Conservation (phyloP, 345 rosid genomes). For the Eucalyptus dawsonii region DNA sequence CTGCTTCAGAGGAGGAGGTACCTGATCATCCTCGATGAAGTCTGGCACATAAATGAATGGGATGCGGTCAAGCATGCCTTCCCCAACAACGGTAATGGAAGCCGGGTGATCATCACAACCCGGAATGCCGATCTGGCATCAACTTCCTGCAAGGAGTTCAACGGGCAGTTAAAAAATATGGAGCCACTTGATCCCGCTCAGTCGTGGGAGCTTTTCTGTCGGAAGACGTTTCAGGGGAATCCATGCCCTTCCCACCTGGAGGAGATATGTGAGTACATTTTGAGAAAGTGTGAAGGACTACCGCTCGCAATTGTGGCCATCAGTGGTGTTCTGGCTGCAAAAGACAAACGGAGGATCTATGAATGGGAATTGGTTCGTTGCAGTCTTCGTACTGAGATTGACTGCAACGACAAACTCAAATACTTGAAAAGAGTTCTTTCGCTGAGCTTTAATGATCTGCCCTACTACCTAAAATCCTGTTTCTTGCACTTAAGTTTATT, state of each 20-base stretch:
- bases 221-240: slow-evolving; percentile 11
- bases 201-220: slow-evolving; percentile 18
- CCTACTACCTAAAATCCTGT: slow-evolving; percentile 25
- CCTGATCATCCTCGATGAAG: slow-evolving; percentile 17
- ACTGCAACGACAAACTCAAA: slow-evolving; percentile 8
- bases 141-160: slow-evolving; percentile 4
- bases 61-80: slow-evolving; percentile 11
- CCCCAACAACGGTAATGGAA: slow-evolving; percentile 6
- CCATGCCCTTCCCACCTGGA: slow-evolving; percentile 15
- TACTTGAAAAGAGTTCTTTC: slow-evolving; percentile 13
- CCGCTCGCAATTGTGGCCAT: slow-evolving; percentile 37
- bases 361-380: slow-evolving; percentile 24
- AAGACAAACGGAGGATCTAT: slow-evolving; percentile 3
- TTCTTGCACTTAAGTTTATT: slow-evolving; percentile 27
- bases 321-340: slow-evolving; percentile 23
- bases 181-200: slow-evolving; percentile 7
- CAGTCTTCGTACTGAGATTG: slow-evolving; percentile 15
- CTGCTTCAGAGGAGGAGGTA: slow-evolving; percentile 13
- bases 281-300: slow-evolving; percentile 23
- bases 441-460: slow-evolving; percentile 31
- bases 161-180: slow-evolving; percentile 5
- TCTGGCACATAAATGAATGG: slow-evolving; percentile 19
- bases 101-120: slow-evolving; percentile 21
- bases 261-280: slow-evolving; percentile 3
- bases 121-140: slow-evolving; percentile 7